Evolutionary conservation across 2,329 filamentous ascomycete genomes (phyloP), one percentile per base, ranked within the genome.

Genomic region (Apiospora marii): DNA sequence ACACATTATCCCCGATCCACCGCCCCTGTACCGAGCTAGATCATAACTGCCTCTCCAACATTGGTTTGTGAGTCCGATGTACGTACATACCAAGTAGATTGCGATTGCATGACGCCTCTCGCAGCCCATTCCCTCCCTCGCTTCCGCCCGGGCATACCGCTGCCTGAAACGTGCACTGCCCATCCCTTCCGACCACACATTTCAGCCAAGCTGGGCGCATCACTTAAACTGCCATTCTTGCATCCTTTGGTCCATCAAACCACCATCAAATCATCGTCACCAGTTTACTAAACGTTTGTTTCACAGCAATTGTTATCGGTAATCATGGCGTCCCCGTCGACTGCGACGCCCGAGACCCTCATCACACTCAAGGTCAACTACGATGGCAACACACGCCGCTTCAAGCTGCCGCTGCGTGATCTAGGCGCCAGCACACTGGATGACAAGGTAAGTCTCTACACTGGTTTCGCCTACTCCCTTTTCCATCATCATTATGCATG

Each of bases 351-450:
- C 72, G 93, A 95, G 74, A 94, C 93, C 70, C 86, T 90, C 76
- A 93, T 98, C 83, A 94, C 93, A 76, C 87, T 98, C 85, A 98
- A 98, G 87, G 89, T 97, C 80, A 89, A 90, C 79, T 91, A 93
- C 80, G 91, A 95, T 80, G 94, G 94, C 73, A 86, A 85, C 79
- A 93, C 92, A 79, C 92, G 93, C 79, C 93, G 95, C 78, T 93
- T 97, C 86, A 98, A 97, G 89, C 89, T 98, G 76, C 93, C 94
- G 72, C 89, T 98, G 80, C 91, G 92, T 81, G 96, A 98, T 77
- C 91, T 98, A 72, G 91, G 90, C 75, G 90, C 93, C 69, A 87
- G 86, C 75, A 88, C 91, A 67, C 90, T 99, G 51, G 94, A 95
- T 78, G 87, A 91, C 79, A 97, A 96, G 90, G 96, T 98, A 89